Conservation (phyloP, 2,329 filamentous ascomycete genomes). For the Alternaria alternata region DNA sequence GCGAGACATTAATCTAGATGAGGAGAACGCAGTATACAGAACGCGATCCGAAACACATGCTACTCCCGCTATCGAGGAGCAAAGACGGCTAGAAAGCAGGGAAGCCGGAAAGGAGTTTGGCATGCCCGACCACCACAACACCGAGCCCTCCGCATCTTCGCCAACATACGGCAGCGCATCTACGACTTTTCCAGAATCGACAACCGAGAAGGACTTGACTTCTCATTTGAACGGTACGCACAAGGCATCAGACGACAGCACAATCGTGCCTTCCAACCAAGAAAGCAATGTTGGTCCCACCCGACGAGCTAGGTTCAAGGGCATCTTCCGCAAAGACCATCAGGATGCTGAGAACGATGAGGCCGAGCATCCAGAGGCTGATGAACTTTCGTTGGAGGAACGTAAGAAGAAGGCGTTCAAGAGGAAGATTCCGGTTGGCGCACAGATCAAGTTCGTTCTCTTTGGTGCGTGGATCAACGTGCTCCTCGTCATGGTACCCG, state of each 20-base stretch:
- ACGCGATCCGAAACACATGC: constrained; percentile 36
- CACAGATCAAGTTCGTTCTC: constrained; percentile 75
- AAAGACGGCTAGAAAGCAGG: constrained; percentile 33
- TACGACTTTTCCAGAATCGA: constrained; percentile 14
- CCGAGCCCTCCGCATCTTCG: constrained; percentile 35
- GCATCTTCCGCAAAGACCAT: constrained; percentile 38
- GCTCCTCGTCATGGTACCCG: constrained; percentile 78
- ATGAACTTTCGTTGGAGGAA: constrained; percentile 41
- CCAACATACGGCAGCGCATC: constrained; percentile 26
- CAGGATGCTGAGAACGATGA: constrained; percentile 27
- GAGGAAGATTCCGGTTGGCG: constrained; percentile 46
- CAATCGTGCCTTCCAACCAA: constrained; percentile 22
- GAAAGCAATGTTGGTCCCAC: constrained; percentile 24
- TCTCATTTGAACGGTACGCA: constrained; percentile 21
- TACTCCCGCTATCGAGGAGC: constrained; percentile 34
- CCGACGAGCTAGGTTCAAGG: constrained; percentile 44
- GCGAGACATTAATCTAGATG: constrained; percentile 34
- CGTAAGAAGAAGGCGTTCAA: constrained; percentile 42
- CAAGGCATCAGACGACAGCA: constrained; percentile 36
- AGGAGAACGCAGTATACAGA: constrained; percentile 38
- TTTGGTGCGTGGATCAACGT: constrained; percentile 89
- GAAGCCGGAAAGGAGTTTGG: constrained; percentile 42
- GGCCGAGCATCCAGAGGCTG: constrained; percentile 28
- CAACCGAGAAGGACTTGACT: constrained; percentile 16
- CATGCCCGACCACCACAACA: constrained; percentile 38